A percentile compares a stretch with the other conserved stretches of the same genome.
Evolutionary conservation across 176 grass and related monocot genomes (phyloP).

Genomic region (Raddia distichophylla): DNA sequence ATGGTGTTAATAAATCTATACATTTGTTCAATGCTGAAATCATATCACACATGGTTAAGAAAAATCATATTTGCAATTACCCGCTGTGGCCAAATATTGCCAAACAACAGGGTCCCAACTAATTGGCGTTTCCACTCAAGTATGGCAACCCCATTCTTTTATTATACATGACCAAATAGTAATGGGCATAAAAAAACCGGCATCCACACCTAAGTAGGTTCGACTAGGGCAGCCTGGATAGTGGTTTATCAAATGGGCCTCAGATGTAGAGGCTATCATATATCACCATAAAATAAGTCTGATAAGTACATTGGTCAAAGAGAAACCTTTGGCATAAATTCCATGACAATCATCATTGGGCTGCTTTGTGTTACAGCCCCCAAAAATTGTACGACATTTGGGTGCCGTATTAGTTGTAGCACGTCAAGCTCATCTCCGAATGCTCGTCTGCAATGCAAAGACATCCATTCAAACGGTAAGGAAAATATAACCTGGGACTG

Average conservation of each 20-base stretch:
- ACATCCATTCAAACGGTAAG: constrained; percentile 40
- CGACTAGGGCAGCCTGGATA: not conserved
- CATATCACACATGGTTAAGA: constrained; percentile 13
- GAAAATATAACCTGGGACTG: not conserved
- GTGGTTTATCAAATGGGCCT: not conserved
- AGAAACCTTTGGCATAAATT: constrained; percentile 96
- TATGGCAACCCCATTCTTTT: constrained; percentile 8
- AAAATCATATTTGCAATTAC: constrained; percentile 18
- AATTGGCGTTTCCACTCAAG: constrained; percentile 2
- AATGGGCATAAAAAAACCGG: not conserved
- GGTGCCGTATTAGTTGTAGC: constrained; percentile 93
- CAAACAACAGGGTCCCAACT: not conserved
- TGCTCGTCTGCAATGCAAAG: constrained; percentile 56
- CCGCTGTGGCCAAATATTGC: not conserved
- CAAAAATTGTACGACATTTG: constrained; percentile 98
- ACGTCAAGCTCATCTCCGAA: constrained; percentile 95
- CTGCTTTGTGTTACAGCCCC: constrained; percentile 97
- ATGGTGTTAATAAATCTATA: not conserved
- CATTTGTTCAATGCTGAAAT: constrained; percentile 14
- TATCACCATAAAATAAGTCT: not conserved
- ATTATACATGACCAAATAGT: constrained; percentile 11
- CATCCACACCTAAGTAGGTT: constrained; percentile 5
- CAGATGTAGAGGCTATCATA: constrained; percentile 18
- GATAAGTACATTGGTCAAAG: not conserved
- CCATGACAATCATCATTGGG: constrained; percentile 99